A percentile compares a stretch with the other conserved stretches of the same genome.
Conservation (phyloP, 1,139 yeast species). For the Hansenula lynferdii region DNA sequence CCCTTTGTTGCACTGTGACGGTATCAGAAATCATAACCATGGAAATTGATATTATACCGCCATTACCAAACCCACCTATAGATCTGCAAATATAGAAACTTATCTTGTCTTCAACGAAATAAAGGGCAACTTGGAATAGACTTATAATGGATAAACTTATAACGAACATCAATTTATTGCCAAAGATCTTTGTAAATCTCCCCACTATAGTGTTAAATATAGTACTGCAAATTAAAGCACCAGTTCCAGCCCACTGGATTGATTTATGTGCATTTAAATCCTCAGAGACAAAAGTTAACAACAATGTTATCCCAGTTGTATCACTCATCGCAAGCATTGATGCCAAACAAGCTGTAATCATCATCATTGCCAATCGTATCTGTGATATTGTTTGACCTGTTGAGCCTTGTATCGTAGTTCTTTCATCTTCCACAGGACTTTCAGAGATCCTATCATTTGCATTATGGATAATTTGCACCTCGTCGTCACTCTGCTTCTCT, state of each 20-base stretch:
- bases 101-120: slow-evolving; percentile 25
- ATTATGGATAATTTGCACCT: too few species aligned
- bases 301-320: slow-evolving; percentile 23
- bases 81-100: slow-evolving; percentile 31
- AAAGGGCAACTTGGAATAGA: slow-evolving; percentile 25
- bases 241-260: slow-evolving; percentile 41
- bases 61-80: slow-evolving; percentile 33
- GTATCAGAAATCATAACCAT: slow-evolving; percentile 32
- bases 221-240: slow-evolving; percentile 38
- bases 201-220: slow-evolving; percentile 39
- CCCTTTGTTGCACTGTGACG: slow-evolving; percentile 30
- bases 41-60: slow-evolving; percentile 30
- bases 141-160: slow-evolving; percentile 32
- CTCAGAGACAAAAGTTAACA: slow-evolving; percentile 28
- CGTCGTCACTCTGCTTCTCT: too few species aligned
- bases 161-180: slow-evolving; percentile 28
- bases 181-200: slow-evolving; percentile 35
- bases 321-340: slow-evolving; percentile 6
- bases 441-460: too few species aligned
- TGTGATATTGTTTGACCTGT: background rate
- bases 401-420: too few species aligned
- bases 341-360: background rate
- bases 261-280: slow-evolving; percentile 31
- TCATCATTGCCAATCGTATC: background rate
- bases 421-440: too few species aligned